Conservation (phyloP, 768 basidiomycete genomes). For the Daedaleopsis nitida region DNA sequence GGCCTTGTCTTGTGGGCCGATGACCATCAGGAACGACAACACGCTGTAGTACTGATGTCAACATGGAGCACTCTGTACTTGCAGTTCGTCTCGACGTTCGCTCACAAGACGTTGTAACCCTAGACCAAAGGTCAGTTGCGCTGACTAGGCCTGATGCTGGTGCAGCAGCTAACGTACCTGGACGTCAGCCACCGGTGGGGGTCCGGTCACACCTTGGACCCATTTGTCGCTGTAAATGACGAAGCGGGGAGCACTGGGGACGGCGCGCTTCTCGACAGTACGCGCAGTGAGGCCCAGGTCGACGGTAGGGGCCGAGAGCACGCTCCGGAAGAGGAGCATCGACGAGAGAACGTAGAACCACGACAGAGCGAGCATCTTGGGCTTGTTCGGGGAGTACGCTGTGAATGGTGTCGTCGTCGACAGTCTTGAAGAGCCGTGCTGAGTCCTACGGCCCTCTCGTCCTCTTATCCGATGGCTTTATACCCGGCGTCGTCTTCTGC, state of each 20-base stretch:
- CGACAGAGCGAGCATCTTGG: slow-evolving; percentile 18
- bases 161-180: slow-evolving; percentile 31
- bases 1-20: slow-evolving; percentile 63
- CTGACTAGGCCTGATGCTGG: neutral
- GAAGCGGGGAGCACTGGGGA: slow-evolving; percentile 52
- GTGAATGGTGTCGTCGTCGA: slow-evolving; percentile 4
- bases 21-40: slow-evolving; percentile 56
- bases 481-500: neutral
- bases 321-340: slow-evolving; percentile 13
- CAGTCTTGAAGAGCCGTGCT: neutral
- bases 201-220: slow-evolving; percentile 47
- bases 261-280: slow-evolving; percentile 26
- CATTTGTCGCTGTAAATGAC: slow-evolving; percentile 45
- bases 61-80: no score
- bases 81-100: neutral
- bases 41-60: slow-evolving; percentile 29
- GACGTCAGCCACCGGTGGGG: slow-evolving; percentile 49
- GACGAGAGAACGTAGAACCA: slow-evolving; percentile 17
- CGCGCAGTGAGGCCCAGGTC: slow-evolving; percentile 12
- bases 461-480: neutral
- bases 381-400: slow-evolving; percentile 2
- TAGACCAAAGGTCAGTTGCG: slow-evolving; percentile 20
- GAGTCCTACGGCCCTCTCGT: neutral
- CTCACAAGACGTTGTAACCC: slow-evolving; percentile 65
- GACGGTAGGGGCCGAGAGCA: slow-evolving; percentile 15